phyloP scores from a whole-genome alignment of 1,284 basidiomycete species.

The Entoloma clypeatum region DNA sequence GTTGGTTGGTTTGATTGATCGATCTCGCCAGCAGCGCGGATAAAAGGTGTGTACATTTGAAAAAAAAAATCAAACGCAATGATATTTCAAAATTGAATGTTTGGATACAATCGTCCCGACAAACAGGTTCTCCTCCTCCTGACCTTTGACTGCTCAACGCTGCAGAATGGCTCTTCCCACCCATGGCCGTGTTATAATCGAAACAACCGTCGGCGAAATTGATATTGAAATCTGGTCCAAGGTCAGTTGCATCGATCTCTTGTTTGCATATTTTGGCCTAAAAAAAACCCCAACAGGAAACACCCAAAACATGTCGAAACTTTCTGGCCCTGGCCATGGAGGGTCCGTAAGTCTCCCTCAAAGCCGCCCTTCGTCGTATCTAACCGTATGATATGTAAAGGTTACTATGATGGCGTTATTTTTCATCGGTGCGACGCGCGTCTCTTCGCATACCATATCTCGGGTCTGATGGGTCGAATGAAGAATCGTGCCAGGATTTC shows the following conservation, averaged over 20 bases:
- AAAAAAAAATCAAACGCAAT: too few species aligned
- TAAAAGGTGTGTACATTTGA: too few species aligned
- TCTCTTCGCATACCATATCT: not conserved
- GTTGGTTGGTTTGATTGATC: too few species aligned
- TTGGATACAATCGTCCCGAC: too few species aligned
- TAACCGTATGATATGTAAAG: constrained; percentile 36
- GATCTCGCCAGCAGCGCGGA: too few species aligned
- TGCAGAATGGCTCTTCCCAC: constrained; percentile 75
- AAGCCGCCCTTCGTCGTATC: constrained; percentile 10
- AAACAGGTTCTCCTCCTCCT: too few species aligned
- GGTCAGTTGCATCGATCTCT: constrained; percentile 42
- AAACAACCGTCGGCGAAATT: constrained; percentile 89
- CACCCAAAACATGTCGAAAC: constrained; percentile 91
- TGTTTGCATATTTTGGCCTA: not conserved
- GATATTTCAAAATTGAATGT: too few species aligned
- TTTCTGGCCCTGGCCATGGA: constrained; percentile 89
- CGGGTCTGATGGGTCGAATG: constrained; percentile 8
- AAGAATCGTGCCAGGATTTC: constrained; percentile 81
- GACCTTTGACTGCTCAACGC: too few species aligned
- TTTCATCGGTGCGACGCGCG: constrained; percentile 74
- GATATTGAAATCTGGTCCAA: constrained; percentile 96
- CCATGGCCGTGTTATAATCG: constrained; percentile 81
- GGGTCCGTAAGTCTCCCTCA: constrained; percentile 49
- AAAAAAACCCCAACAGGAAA: constrained; percentile 53
- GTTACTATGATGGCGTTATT: constrained; percentile 93